Evolutionary conservation across 306 rosid genomes (phyloP).

Genomic region (Cicer yamashitae): DNA sequence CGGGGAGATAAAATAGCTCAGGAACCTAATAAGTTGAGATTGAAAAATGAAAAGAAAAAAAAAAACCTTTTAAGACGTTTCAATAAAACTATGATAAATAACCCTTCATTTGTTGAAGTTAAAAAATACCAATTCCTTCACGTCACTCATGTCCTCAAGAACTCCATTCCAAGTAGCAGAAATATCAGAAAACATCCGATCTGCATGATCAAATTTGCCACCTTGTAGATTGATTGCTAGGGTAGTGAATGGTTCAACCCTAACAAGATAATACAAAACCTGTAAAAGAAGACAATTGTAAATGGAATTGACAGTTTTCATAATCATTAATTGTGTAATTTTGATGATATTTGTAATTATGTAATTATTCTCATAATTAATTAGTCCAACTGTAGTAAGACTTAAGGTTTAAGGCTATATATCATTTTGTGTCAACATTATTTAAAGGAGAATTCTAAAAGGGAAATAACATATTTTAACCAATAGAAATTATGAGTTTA

Average conservation of each 20-base stretch:
- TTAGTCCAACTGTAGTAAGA: no score
- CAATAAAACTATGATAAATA: conserved; percentile 37
- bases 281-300: conserved; percentile 51
- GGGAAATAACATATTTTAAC: no score
- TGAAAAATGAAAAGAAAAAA: neutral
- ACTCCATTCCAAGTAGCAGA: conserved; percentile 94
- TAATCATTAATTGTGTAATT: no score
- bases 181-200: conserved; percentile 96
- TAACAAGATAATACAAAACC: conserved; percentile 93
- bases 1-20: conserved; percentile 95
- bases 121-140: conserved; percentile 89
- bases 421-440: no score
- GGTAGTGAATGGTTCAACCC: conserved; percentile 97
- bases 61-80: conserved; percentile 25
- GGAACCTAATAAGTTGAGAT: conserved; percentile 72
- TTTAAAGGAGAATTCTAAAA: no score
- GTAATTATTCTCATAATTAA: no score
- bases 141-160: conserved; percentile 97
- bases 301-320: no score
- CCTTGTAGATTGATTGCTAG: conserved; percentile 97
- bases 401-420: no score
- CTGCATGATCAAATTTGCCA: conserved; percentile 97
- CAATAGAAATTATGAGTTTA: no score
- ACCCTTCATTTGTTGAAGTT: conserved; percentile 1
- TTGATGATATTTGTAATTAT: no score